Base-by-base conservation (phyloP, 257 asterid genomes). In the Paulownia fortunei region DNA sequence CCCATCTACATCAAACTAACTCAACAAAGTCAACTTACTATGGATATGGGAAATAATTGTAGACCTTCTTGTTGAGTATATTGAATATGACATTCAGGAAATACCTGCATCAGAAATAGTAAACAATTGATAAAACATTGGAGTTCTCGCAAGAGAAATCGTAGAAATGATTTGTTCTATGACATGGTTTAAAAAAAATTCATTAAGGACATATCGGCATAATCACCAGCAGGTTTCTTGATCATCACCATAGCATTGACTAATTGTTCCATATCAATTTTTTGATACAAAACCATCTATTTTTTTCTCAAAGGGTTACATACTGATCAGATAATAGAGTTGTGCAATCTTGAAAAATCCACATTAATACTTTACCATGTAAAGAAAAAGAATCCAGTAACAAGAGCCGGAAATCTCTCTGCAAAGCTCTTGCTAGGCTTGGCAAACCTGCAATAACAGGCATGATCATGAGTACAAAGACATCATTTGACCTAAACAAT, bases 341-440 rank as follows among this genome's bases (percentile, higher is more conserved):
- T 13, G 18, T 19, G 63, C 12, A 19, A 21, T 8, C 63, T 19
- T 56, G 32, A n/a, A 62, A 32, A 62, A 62, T 15, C 5, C 8
- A 32, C 46, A 62, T 5, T 16, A 21, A 37, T 55, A 72, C 4
- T 52, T 81, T 58, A 88, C 91, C 93, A 88, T 60, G 88, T 80
- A 76, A 88, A 86, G 89, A 88, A 88, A 82, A 88, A 88, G 86
- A 88, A 88, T 51, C 93, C 93, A 49, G 91, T 88, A 59, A 88
- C 86, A 26, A 88, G 84, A 86, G 92, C 91, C 51, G 93, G 91
- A 73, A 85, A 88, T 81, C 82, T 86, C 79, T 85, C 87, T 9
- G 81, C 76, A 72, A 86, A 66, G 69, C 89, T 88, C 84, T 86
- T 83, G 8, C 69, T 69, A 55, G 88, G 76, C 83, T 79, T 54